Evolutionary conservation across 176 grass and related monocot genomes (phyloP).

Genomic region (Bonia amplexicaulis): DNA sequence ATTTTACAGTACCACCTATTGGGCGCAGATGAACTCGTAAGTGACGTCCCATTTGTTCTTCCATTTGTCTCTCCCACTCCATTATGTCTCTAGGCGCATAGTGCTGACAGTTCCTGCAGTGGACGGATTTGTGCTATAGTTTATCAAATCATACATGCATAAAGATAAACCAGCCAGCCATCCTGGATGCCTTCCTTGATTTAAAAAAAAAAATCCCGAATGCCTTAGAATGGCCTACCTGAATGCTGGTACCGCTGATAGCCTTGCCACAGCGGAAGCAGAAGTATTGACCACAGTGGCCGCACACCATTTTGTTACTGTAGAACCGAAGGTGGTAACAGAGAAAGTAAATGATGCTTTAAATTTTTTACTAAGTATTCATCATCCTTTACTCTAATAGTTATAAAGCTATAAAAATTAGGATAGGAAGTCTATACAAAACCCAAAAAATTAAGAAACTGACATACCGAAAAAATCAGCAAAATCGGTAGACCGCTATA

Average conservation of each 20-base stretch:
- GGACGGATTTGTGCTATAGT: not conserved
- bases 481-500: too few species aligned
- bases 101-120: not conserved
- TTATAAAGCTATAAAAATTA: too few species aligned
- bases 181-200: not conserved
- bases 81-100: slow-evolving; percentile 9
- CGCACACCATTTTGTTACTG: slow-evolving; percentile 45
- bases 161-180: not conserved
- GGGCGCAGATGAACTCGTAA: not conserved
- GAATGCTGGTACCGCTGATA: slow-evolving; percentile 48
- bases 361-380: too few species aligned
- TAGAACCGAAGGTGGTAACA: too few species aligned
- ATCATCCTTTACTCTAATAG: too few species aligned
- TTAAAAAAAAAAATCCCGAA: not conserved
- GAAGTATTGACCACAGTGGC: slow-evolving; percentile 41
- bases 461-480: too few species aligned
- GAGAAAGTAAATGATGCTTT: too few species aligned
- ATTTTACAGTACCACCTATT: not conserved
- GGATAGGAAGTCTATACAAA: too few species aligned
- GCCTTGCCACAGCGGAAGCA: slow-evolving; percentile 52
- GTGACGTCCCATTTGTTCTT: slow-evolving; percentile 1
- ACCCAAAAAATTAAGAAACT: too few species aligned
- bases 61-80: slow-evolving; percentile 25
- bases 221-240: slow-evolving; percentile 24
- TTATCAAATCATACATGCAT: not conserved